phyloP scores from a whole-genome alignment of 2,329 filamentous ascomycete species.

The Cyphellophora europaea region DNA sequence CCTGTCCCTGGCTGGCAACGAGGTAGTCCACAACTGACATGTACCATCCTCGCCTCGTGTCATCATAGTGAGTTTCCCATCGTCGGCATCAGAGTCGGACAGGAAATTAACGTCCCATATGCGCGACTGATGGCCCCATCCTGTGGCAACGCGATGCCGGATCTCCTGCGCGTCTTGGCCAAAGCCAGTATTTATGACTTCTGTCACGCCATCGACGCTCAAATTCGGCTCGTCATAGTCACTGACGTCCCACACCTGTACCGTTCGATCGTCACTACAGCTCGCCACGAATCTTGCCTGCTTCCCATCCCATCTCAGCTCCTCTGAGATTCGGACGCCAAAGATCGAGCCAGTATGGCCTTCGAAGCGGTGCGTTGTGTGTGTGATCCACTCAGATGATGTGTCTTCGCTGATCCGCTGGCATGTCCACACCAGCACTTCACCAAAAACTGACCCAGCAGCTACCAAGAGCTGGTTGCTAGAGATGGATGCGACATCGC shows the following conservation, averaged over 20 bases:
- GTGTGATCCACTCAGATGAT: slow-evolving; percentile 21
- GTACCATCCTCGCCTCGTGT: slow-evolving; percentile 84
- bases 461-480: slow-evolving; percentile 59
- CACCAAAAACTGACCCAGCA: slow-evolving; percentile 87
- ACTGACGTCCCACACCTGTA: slow-evolving; percentile 79
- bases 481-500: slow-evolving; percentile 58
- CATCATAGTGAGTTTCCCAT: slow-evolving; percentile 37
- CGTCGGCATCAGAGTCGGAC: slow-evolving; percentile 16
- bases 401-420: slow-evolving; percentile 19
- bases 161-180: slow-evolving; percentile 30
- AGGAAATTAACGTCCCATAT: slow-evolving; percentile 81
- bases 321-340: slow-evolving; percentile 67
- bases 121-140: slow-evolving; percentile 78
- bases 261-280: slow-evolving; percentile 89
- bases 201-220: no score
- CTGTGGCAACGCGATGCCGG: slow-evolving; percentile 43
- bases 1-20: slow-evolving; percentile 22
- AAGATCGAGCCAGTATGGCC: slow-evolving; percentile 91
- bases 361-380: slow-evolving; percentile 47
- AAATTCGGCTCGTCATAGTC: slow-evolving; percentile 27
- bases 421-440: slow-evolving; percentile 83
- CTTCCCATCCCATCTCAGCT: slow-evolving; percentile 30
- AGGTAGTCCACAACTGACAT: slow-evolving; percentile 60
- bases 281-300: slow-evolving; percentile 63
- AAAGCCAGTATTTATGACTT: slow-evolving; percentile 61